Percentiles rank a stretch among this genome's conserved stretches.
phyloP scores from a whole-genome alignment of 1,139 yeast genomes.

The Candida tetrigidarum region DNA sequence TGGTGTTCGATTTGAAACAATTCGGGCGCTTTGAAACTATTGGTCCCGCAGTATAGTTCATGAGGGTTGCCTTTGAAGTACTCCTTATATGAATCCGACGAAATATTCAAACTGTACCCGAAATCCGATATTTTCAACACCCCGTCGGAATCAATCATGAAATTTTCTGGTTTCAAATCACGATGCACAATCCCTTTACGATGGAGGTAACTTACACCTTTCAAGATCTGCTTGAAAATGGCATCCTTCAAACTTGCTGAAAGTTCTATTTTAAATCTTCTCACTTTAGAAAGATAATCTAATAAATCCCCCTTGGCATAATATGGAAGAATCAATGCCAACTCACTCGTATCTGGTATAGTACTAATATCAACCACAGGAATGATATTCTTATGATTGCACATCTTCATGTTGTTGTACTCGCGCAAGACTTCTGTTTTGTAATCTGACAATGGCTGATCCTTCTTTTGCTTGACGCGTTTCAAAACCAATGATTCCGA shows the following conservation, averaged over 20 bases:
- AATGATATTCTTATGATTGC: conserved; percentile 36
- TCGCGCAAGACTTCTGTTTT: conserved; percentile 31
- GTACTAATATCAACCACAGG: conserved; percentile 29
- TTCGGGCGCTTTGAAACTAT: conserved; percentile 61
- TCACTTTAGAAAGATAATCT: conserved; percentile 39
- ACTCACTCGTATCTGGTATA: conserved; percentile 21
- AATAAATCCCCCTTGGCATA: conserved; percentile 53
- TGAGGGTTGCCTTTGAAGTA: conserved; percentile 25
- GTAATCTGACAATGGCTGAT: conserved; percentile 21
- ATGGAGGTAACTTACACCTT: conserved; percentile 52
- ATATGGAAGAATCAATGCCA: conserved; percentile 43
- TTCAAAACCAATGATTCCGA: conserved; percentile 33
- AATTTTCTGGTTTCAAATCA: conserved; percentile 61
- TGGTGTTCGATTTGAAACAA: conserved; percentile 36
- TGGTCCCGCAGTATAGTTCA: conserved; percentile 50
- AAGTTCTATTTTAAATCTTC: conserved; percentile 36
- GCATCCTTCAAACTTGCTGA: conserved; percentile 44
- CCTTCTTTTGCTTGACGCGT: conserved; percentile 29
- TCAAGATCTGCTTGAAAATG: conserved; percentile 50
- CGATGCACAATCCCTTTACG: conserved; percentile 48
- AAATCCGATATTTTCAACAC: conserved; percentile 53
- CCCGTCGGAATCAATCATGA: conserved; percentile 50
- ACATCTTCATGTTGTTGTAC: conserved; percentile 29
- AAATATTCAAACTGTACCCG: conserved; percentile 50
- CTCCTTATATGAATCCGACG: conserved; percentile 20